Base-by-base conservation (phyloP, 768 basidiomycete species). In the Amanita pallidorosea region DNA sequence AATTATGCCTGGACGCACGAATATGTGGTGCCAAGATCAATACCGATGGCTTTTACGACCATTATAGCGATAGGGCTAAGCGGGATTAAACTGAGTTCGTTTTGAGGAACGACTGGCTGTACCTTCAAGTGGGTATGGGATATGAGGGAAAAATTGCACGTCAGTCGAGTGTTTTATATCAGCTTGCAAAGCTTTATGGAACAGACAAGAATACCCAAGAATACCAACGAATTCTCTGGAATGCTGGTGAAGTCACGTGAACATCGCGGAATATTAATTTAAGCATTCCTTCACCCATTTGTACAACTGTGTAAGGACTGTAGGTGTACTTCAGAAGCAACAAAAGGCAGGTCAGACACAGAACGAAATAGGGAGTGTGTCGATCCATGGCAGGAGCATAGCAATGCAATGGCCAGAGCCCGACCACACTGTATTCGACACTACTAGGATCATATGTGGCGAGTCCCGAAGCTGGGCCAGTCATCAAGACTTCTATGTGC, bases 11-110 rank as follows among this genome's bases (percentile, higher is more conserved):
- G 17, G 9, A 76, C 85, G 57, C 65, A 89, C 87, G 88, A 90
- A 77, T 90, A 90, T 47, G 93, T 96, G 55, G 93, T 95, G 61
- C 87, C 87, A 58, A 90, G 76, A 77, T 91, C 88, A 64, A 91
- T 91, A 68, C 88, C 88, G 65, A 91, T 79, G 57, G 88, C 88
- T 80, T 91, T 91, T 64, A 81, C 73, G 36, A 73, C 71, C 78
- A 81, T 80, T 59, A 53, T 35, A 53, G 22, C 23, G 45, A 48
- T 47, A 53, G 47, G 27, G 45, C 44, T 34, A 40, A 27, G 45
- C 35, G 41, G 33, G 53, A 27, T 43, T 49, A 48, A 43, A 20
- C 18, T 42, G 9, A 20, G 15, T 5, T 42, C 11, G 20, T 18
- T 49, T 47, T 44, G 42, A 49, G 52, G 27, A 57, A 54, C 46